These are phyloP conservation scores for Nannizziopsis barbatae DNA, from an alignment of 2,329 filamentous ascomycete genomes.

Conservation along the genomic window DNA sequence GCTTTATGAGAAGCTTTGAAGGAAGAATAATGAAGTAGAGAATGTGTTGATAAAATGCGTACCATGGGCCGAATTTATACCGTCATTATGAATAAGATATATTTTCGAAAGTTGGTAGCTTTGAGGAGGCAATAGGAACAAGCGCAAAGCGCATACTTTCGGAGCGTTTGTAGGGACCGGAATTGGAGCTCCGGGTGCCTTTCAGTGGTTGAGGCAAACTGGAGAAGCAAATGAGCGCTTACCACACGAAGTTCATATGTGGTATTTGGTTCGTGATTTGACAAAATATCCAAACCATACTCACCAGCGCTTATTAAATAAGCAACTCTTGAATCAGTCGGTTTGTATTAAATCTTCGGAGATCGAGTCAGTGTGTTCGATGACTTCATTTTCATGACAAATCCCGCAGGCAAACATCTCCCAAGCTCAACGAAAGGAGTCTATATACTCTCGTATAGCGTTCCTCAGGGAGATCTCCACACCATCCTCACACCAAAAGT, in stretches of 20 bases:
- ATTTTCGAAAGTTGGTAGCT: not conserved
- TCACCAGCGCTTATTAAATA: not conserved
- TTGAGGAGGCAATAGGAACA: no score
- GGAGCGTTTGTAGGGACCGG: not conserved
- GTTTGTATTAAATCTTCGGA: not conserved
- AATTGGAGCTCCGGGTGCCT: not conserved
- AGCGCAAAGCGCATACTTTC: no score
- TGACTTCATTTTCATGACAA: not conserved
- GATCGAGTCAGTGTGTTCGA: not conserved
- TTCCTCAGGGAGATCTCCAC: conserved; percentile 34
- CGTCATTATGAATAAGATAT: conserved; percentile 5
- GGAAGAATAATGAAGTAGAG: not conserved
- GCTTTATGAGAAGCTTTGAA: no score
- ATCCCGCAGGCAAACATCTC: not conserved
- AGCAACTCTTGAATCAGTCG: no score
- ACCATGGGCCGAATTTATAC: not conserved
- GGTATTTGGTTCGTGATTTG: conserved; percentile 5
- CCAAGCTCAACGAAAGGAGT: not conserved
- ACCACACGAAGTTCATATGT: not conserved
- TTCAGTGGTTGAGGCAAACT: not conserved
- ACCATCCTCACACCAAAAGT: conserved; percentile 52
- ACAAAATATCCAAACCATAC: not conserved
- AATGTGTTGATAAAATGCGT: not conserved
- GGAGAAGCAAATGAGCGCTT: not conserved
- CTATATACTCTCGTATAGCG: conserved; percentile 34